Base-by-base conservation (phyloP, 2,329 filamentous ascomycete species). In the Emergomyces orientalis region DNA sequence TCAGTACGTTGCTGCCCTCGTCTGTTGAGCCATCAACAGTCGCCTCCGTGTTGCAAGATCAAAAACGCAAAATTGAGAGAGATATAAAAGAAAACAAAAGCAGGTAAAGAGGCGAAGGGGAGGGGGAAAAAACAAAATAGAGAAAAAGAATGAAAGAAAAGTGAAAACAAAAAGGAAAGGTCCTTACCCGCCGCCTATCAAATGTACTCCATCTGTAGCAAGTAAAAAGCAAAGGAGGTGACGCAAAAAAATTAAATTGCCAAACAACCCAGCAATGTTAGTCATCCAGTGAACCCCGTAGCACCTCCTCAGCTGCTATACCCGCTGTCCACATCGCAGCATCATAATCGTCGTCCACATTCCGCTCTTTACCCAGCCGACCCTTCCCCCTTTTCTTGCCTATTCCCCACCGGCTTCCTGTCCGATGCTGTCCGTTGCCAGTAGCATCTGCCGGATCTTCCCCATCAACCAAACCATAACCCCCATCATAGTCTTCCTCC, bases 281-380 rank as follows among this genome's bases (percentile, higher is more conserved):
- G 37, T 54, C 55, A 54, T 67, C 64, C n/a, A 62, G 62, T 17
- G 62, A 55, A 25, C 59, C 65, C 49, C 62, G 59, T 6, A 67
- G 59, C 27, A 63, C 65, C 30, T 66, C 64, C 47, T 67, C 64
- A 4, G 65, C 65, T 30, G 63, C 64, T 32, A 67, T 63, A 8
- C 64, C 64, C 14, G 65, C 63, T 17, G 63, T 66, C 65, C 64
- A 66, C 65, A 66, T 66, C 7, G 63, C 65, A 14, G 64, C 47
- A 57, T 67, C 65, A 54, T 63, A 64, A 52, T 66, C 65, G 37
- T 66, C 62, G 19, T 57, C 47, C 39, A 30, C 59, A 58, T 17
- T 27, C 14, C 34, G 45, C 11, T 39, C 22, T 52, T 51, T 51
- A 37, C 59, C 60, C 0, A 57, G 32, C 7, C 49, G 49, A 32